phyloP scores from a whole-genome alignment of 2,329 filamentous ascomycete species.

The Bimuria novae-zelandiae region DNA sequence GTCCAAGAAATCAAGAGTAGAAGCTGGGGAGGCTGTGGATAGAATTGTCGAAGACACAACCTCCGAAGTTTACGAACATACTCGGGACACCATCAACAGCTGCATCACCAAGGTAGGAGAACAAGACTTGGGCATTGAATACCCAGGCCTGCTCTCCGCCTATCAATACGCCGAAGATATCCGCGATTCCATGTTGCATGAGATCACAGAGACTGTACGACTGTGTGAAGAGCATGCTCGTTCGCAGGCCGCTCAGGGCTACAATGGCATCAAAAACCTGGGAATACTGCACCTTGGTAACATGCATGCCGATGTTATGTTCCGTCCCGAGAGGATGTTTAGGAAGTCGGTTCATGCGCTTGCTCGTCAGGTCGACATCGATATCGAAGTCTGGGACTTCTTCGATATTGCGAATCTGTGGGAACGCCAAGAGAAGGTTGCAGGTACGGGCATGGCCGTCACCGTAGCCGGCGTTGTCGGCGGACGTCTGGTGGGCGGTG shows the following conservation, averaged over 20 bases:
- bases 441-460: slow-evolving; percentile 91
- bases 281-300: slow-evolving; percentile 87
- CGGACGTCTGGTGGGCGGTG: slow-evolving; percentile 77
- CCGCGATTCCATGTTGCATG: slow-evolving; percentile 87
- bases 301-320: slow-evolving; percentile 75
- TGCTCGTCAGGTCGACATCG: slow-evolving; percentile 82
- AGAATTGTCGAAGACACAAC: slow-evolving; percentile 82
- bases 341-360: slow-evolving; percentile 78
- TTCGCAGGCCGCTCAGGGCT: slow-evolving; percentile 74
- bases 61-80: slow-evolving; percentile 82
- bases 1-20: slow-evolving; percentile 76
- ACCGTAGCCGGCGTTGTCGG: slow-evolving; percentile 88
- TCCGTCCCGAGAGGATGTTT: slow-evolving; percentile 95
- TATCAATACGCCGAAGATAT: slow-evolving; percentile 94
- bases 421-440: slow-evolving; percentile 91
- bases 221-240: slow-evolving; percentile 87
- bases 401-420: slow-evolving; percentile 83
- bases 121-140: slow-evolving; percentile 77
- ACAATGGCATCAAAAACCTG: slow-evolving; percentile 85
- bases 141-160: slow-evolving; percentile 81
- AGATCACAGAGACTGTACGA: slow-evolving; percentile 78
- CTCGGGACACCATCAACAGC: slow-evolving; percentile 72
- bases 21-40: slow-evolving; percentile 82
- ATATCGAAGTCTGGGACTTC: slow-evolving; percentile 90
- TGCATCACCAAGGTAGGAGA: slow-evolving; percentile 79